Conservation (phyloP, 23 red algal genomes). For the Cyanidium caldarium region DNA sequence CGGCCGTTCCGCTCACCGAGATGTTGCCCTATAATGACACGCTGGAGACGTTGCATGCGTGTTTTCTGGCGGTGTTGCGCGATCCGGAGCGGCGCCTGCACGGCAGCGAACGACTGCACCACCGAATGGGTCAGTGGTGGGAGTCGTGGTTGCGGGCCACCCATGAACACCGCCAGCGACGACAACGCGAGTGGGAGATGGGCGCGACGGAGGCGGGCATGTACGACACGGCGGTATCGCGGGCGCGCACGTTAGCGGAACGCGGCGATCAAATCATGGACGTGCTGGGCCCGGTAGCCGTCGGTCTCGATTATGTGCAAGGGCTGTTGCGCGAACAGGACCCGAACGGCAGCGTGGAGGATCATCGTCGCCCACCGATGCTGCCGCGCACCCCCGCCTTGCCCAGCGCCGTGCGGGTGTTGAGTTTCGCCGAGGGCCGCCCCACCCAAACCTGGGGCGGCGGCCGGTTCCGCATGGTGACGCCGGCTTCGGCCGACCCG, state of each 20-base stretch:
- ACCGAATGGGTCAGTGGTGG: neutral
- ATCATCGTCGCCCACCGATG: too few relatives aligned
- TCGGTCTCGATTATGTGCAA: neutral
- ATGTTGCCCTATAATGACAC: conserved; percentile 2
- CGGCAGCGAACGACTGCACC: neutral
- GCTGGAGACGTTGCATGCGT: neutral
- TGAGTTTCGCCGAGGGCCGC: neutral
- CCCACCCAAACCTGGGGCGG: neutral
- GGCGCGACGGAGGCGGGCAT: neutral
- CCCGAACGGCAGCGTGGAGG: neutral
- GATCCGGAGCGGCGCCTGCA: neutral
- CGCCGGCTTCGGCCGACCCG: conserved; percentile 2
- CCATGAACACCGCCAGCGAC: neutral
- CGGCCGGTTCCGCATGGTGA: neutral
- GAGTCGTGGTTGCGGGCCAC: neutral
- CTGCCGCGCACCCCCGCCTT: neutral
- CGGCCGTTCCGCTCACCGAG: conserved; percentile 6
- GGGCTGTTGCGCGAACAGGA: neutral
- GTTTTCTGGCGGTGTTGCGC: neutral
- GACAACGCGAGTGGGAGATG: neutral
- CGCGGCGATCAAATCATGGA: neutral
- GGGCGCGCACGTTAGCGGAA: neutral
- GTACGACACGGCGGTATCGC: neutral
- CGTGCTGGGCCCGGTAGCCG: neutral
- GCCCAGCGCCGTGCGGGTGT: neutral